These are phyloP conservation scores for Helichrysum umbraculigerum DNA, from an alignment of 129 eudicot genomes.

Conservation along the genomic window DNA sequence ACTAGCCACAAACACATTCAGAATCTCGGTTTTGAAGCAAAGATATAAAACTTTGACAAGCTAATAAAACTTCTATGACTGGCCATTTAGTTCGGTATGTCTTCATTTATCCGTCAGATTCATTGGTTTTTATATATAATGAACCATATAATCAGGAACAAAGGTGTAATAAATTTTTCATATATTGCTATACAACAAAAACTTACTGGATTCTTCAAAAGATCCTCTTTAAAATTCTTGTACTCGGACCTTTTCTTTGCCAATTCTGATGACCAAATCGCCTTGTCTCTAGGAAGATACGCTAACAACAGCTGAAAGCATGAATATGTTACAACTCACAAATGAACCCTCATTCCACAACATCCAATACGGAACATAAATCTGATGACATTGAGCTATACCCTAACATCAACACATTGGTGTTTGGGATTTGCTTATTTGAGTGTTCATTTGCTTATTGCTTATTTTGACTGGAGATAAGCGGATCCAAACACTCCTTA, in stretches of 20 bases:
- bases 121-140: constrained; percentile 2
- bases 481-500: no score
- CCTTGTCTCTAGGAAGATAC: constrained; percentile 77
- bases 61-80: constrained; percentile 14
- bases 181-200: constrained; percentile 17
- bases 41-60: constrained; percentile 14
- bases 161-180: neutral
- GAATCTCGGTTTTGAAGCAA: constrained; percentile 34
- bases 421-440: no score
- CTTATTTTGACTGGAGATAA: no score
- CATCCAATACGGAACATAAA: no score
- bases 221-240: constrained; percentile 83
- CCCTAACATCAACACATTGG: no score
- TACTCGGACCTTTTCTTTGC: constrained; percentile 93
- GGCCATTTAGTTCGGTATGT: constrained; percentile 3
- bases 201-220: constrained; percentile 93
- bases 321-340: neutral
- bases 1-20: constrained; percentile 77
- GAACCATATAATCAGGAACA: constrained; percentile 10
- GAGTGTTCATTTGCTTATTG: no score
- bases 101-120: constrained; percentile 1
- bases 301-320: constrained; percentile 76
- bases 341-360: constrained; percentile 8
- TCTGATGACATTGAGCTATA: no score
- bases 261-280: constrained; percentile 84